Conservation (phyloP, 495 filamentous ascomycete genomes). For the Penicillium robsamsonii region DNA sequence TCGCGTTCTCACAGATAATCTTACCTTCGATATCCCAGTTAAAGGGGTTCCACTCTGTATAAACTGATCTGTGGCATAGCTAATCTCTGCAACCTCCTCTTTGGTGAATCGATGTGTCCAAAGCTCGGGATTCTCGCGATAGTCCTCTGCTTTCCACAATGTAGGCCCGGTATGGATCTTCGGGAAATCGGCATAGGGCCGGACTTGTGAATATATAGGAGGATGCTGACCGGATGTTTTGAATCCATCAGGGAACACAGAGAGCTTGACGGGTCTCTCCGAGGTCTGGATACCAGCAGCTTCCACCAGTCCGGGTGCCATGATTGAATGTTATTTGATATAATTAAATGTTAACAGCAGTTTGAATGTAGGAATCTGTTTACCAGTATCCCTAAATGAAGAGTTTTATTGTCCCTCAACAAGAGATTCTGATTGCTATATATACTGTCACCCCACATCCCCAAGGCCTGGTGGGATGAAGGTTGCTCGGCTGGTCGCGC, state of each 20-base stretch:
- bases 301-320: constrained; percentile 20
- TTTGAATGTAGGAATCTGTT: not conserved
- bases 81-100: constrained; percentile 68
- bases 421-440: not conserved
- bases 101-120: constrained; percentile 73
- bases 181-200: constrained; percentile 71
- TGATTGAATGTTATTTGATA: not conserved
- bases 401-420: not conserved
- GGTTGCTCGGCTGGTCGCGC: constrained; percentile 19
- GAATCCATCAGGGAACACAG: constrained; percentile 54
- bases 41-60: constrained; percentile 59
- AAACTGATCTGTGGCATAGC: constrained; percentile 64
- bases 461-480: no score
- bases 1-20: not conserved
- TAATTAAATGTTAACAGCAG: not conserved
- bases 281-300: constrained; percentile 2
- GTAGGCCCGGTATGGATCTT: constrained; percentile 71
- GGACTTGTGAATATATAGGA: constrained; percentile 64
- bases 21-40: constrained; percentile 69
- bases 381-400: not conserved
- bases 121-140: constrained; percentile 62
- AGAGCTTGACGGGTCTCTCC: constrained; percentile 15
- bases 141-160: constrained; percentile 76
- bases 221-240: constrained; percentile 80
- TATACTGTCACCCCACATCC: constrained; percentile 12